Evolutionary conservation across 2,329 filamentous ascomycete genomes (phyloP).

Genomic region (Ceratocystiopsis minuta): DNA sequence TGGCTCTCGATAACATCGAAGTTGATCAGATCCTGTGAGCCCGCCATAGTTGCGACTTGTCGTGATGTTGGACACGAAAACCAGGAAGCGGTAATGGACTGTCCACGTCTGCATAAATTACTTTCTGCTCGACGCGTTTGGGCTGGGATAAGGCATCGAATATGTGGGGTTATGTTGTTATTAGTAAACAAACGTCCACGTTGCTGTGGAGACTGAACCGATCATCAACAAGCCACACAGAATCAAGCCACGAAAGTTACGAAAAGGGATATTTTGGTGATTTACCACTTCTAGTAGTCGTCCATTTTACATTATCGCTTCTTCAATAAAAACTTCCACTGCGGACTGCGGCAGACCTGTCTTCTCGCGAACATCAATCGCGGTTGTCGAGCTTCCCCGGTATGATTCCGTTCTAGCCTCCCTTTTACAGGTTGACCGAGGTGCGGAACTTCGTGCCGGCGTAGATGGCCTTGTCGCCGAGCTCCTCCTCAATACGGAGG

Average conservation of each 20-base stretch:
- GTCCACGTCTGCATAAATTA: no score
- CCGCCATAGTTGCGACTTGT: conserved; percentile 7
- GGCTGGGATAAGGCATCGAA: no score
- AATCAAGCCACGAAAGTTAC: not conserved
- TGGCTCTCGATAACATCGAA: conserved; percentile 92
- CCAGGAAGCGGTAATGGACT: not conserved
- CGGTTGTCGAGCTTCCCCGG: no score
- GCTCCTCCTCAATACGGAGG: conserved; percentile 97
- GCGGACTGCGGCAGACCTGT: no score
- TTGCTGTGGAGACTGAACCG: conserved; percentile 9
- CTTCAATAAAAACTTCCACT: no score
- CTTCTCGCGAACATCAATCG: no score
- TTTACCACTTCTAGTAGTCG: no score
- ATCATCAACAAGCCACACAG: not conserved
- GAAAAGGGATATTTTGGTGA: no score
- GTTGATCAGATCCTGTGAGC: conserved; percentile 36
- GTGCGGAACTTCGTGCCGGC: conserved; percentile 85
- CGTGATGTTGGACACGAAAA: not conserved
- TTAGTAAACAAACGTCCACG: conserved; percentile 7
- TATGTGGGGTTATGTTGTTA: conserved; percentile 1
- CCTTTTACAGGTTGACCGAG: conserved; percentile 62
- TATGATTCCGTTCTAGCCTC: no score
- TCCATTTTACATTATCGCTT: no score
- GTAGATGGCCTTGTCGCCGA: conserved; percentile 79
- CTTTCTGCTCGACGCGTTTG: no score